A percentile compares a stretch with the other conserved stretches of the same genome.
Evolutionary conservation across 192 early-diverging fungal genomes (phyloP).

Genomic region (Haplosporangium gracile): DNA sequence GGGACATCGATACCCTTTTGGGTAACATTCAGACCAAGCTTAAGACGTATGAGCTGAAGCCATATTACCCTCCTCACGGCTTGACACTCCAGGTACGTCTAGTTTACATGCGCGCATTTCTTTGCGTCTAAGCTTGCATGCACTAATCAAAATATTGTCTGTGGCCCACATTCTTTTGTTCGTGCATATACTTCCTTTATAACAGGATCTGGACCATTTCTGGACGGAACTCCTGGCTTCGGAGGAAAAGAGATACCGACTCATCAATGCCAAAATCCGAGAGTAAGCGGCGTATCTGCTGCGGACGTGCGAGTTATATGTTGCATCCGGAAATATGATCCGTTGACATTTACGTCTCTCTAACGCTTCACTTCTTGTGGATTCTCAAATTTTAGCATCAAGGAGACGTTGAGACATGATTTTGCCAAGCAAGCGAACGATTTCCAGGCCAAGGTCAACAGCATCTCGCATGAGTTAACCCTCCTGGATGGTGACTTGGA

Average conservation of each 20-base stretch:
- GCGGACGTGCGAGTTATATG: neutral
- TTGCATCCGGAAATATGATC: neutral
- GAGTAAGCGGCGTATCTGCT: slow-evolving; percentile 62
- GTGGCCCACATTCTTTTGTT: neutral
- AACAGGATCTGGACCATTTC: slow-evolving; percentile 79
- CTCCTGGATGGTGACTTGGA: slow-evolving; percentile 85
- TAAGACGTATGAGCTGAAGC: slow-evolving; percentile 91
- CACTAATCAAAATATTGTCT: neutral
- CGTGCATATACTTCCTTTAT: neutral
- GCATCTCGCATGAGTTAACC: slow-evolving; percentile 74
- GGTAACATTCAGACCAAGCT: slow-evolving; percentile 98
- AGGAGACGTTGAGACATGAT: slow-evolving; percentile 82
- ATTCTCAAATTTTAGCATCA: slow-evolving; percentile 65
- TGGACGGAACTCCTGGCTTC: slow-evolving; percentile 82
- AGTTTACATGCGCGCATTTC: neutral
- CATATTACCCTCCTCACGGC: slow-evolving; percentile 87
- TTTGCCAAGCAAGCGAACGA: slow-evolving; percentile 90
- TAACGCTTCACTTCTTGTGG: neutral
- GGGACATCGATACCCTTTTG: slow-evolving; percentile 90
- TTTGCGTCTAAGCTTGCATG: neutral
- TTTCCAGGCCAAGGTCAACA: slow-evolving; percentile 79
- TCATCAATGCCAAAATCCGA: slow-evolving; percentile 88
- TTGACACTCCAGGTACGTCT: slow-evolving; percentile 65
- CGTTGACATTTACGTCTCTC: neutral
- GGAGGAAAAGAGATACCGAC: slow-evolving; percentile 85